Percentiles rank a stretch among this genome's conserved stretches.
Evolutionary conservation across 169 alveolate genomes (phyloP).

Genomic region (Plasmodium vinckei): DNA sequence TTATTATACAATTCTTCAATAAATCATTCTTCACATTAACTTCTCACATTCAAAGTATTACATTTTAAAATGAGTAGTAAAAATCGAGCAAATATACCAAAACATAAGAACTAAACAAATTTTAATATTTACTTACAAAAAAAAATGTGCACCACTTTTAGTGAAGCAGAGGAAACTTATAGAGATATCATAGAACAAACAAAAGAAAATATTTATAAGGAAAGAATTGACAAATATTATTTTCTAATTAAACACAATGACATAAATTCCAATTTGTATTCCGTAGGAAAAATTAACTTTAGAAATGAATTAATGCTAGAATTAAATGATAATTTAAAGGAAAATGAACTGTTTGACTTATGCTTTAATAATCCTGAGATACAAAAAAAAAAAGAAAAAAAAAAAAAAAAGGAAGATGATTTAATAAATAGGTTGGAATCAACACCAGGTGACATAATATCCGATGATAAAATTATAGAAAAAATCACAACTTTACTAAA

Average conservation of each 20-base stretch:
- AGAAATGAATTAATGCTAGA: slow-evolving; percentile 48
- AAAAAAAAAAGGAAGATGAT: slow-evolving; percentile 41
- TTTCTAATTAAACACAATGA: slow-evolving; percentile 43
- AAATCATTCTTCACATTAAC: too few relatives aligned
- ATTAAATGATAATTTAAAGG: slow-evolving; percentile 28
- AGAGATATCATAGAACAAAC: slow-evolving; percentile 24
- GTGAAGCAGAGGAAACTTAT: slow-evolving; percentile 18
- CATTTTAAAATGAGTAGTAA: too few relatives aligned
- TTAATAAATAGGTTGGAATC: slow-evolving; percentile 23
- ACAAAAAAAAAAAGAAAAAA: slow-evolving; percentile 23
- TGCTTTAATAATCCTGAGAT: slow-evolving; percentile 51
- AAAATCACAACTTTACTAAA: slow-evolving; percentile 36
- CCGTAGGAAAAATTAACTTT: slow-evolving; percentile 53
- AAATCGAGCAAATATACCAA: too few relatives aligned
- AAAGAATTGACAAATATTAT: slow-evolving; percentile 35
- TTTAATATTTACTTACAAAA: neutral
- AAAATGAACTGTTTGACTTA: slow-evolving; percentile 27
- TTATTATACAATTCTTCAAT: too few relatives aligned
- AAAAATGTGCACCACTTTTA: slow-evolving; percentile 35
- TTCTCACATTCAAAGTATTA: too few relatives aligned
- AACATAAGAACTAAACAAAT: too few relatives aligned
- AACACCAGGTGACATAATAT: slow-evolving; percentile 11
- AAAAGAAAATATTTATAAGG: slow-evolving; percentile 9
- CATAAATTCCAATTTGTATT: slow-evolving; percentile 8
- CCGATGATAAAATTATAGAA: slow-evolving; percentile 41